These are phyloP conservation scores for Platanthera zijinensis DNA, from an alignment of 106 monocot species.

Conservation along the genomic window DNA sequence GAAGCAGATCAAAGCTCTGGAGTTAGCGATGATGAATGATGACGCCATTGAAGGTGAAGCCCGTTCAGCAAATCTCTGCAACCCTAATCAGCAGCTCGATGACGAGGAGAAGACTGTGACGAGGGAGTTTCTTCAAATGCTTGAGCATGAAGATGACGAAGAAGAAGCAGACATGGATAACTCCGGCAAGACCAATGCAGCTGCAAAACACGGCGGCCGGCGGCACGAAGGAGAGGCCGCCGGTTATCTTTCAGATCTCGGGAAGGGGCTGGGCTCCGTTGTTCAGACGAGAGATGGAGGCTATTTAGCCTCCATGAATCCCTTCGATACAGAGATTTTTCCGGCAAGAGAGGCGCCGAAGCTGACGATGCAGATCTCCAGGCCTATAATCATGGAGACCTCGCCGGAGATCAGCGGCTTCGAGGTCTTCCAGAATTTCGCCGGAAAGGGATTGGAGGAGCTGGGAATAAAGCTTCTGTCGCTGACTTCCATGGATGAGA, in stretches of 20 bases:
- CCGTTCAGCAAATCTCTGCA: no score
- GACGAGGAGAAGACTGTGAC: constrained; percentile 70
- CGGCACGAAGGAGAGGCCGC: background rate
- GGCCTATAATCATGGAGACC: constrained; percentile 48
- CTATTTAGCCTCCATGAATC: constrained; percentile 65
- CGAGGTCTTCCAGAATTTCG: constrained; percentile 67
- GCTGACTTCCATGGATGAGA: constrained; percentile 64
- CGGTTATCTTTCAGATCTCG: constrained; percentile 60
- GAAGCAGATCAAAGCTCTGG: constrained; percentile 70
- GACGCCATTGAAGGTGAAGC: no score
- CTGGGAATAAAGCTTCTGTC: constrained; percentile 31
- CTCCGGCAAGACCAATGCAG: background rate
- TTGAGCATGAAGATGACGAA: constrained; percentile 37
- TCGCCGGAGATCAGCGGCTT: constrained; percentile 39
- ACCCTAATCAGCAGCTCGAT: constrained; percentile 30
- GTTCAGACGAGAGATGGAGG: constrained; percentile 90
- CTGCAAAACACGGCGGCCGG: background rate
- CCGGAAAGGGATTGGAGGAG: constrained; percentile 39
- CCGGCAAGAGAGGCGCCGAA: constrained; percentile 41
- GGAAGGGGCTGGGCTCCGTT: constrained; percentile 66
- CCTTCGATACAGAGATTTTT: constrained; percentile 44
- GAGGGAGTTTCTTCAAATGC: constrained; percentile 77
- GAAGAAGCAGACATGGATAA: background rate
- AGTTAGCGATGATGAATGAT: constrained; percentile 43
- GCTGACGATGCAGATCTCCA: constrained; percentile 85